These are phyloP conservation scores for Aspergillus pseudoviridinutans DNA, from an alignment of 2,329 filamentous ascomycete genomes.

Conservation along the genomic window DNA sequence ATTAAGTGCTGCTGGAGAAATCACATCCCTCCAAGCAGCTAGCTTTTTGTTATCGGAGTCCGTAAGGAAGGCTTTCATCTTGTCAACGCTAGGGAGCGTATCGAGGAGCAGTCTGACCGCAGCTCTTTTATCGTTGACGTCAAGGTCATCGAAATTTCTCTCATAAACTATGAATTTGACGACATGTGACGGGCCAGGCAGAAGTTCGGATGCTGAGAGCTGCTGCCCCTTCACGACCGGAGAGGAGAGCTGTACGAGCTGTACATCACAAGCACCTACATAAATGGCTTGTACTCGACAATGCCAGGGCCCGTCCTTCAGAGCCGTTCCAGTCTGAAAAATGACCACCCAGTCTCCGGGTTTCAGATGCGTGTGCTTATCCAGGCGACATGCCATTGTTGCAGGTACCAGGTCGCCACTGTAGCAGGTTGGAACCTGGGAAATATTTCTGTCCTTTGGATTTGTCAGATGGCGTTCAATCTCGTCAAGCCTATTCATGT, in stretches of 20 bases:
- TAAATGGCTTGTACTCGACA: constrained; percentile 48
- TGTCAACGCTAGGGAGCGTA: constrained; percentile 35
- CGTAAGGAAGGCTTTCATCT: constrained; percentile 45
- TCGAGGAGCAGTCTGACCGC: constrained; percentile 35
- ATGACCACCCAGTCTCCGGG: constrained; percentile 53
- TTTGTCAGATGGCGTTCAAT: neutral
- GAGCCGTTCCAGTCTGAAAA: constrained; percentile 5
- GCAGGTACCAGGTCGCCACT: constrained; percentile 7
- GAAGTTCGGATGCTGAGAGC: neutral
- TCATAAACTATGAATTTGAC: constrained; percentile 28
- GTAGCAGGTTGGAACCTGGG: neutral
- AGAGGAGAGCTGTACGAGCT: constrained; percentile 37
- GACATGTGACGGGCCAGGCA: neutral
- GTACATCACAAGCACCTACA: constrained; percentile 41
- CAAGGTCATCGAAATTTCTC: constrained; percentile 39
- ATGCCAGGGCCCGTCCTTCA: constrained; percentile 35
- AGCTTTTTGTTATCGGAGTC: constrained; percentile 29
- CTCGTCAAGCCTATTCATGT: rapidly evolving
- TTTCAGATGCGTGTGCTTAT: constrained; percentile 32
- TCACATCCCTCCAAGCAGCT: constrained; percentile 52
- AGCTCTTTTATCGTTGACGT: constrained; percentile 20
- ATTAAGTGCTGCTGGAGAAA: constrained; percentile 63
- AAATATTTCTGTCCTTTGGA: no score
- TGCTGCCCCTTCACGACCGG: constrained; percentile 16
- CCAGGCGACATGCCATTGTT: constrained; percentile 43